phyloP scores from a whole-genome alignment of 306 rosid species.

The Prosopis cineraria region DNA sequence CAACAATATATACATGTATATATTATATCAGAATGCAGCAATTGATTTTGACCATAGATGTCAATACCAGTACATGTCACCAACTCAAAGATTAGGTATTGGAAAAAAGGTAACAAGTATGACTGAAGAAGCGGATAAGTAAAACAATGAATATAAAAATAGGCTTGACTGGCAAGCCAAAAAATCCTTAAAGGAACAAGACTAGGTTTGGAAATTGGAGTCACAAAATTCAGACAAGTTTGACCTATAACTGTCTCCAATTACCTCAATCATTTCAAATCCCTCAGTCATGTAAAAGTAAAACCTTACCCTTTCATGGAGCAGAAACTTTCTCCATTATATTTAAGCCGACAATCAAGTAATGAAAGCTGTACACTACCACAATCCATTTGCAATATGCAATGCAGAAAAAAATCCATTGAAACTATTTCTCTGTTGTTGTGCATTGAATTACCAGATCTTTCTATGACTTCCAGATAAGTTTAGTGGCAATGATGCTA shows the following conservation, averaged over 20 bases:
- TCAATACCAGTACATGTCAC: not conserved
- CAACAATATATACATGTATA: not conserved
- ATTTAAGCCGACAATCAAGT: not conserved
- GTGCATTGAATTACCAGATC: not conserved
- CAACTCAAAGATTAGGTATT: not conserved
- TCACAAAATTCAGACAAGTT: constrained; percentile 5
- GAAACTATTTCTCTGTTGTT: not conserved
- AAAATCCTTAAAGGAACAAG: not conserved
- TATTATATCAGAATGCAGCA: not conserved
- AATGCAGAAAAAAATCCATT: not conserved
- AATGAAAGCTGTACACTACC: constrained; percentile 8
- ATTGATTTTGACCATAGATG: not conserved
- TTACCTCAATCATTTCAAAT: constrained; percentile 20
- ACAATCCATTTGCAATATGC: not conserved
- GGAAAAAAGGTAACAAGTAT: not conserved
- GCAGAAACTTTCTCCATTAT: not conserved
- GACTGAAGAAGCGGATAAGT: not conserved
- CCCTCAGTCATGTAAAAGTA: constrained; percentile 14
- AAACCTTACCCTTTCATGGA: constrained; percentile 8
- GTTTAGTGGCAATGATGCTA: not conserved
- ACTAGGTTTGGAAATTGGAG: not conserved
- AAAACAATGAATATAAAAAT: not conserved
- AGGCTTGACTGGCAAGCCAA: not conserved
- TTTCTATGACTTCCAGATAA: not conserved
- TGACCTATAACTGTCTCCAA: not conserved